Evolutionary conservation across 2,329 filamentous ascomycete genomes (phyloP).

Genomic region (Iodosphaeria phyllophila): DNA sequence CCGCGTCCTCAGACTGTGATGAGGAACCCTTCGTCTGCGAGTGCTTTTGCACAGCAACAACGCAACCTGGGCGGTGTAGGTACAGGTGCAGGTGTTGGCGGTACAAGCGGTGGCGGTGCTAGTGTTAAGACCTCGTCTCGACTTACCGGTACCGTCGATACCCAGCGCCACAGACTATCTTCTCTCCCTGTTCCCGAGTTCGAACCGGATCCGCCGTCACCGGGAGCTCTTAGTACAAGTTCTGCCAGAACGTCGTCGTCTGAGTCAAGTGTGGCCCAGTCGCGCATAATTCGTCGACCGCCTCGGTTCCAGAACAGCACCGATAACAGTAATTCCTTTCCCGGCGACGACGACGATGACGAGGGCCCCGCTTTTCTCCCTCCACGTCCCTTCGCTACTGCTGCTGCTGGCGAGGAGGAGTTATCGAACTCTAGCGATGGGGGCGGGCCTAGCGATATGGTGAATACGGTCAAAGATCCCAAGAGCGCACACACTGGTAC

Average conservation of each 20-base stretch:
- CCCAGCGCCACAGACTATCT: slow-evolving; percentile 23
- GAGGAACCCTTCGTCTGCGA: slow-evolving; percentile 28
- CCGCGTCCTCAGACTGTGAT: slow-evolving; percentile 26
- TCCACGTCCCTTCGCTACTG: no score
- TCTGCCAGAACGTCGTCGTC: slow-evolving; percentile 14
- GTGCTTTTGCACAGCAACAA: slow-evolving; percentile 18
- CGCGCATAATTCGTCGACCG: slow-evolving; percentile 39
- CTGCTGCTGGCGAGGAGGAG: no score
- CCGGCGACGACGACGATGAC: slow-evolving; percentile 34
- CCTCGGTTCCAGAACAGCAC: slow-evolving; percentile 35
- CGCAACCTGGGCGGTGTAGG: slow-evolving; percentile 16
- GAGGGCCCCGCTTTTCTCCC: slow-evolving; percentile 39
- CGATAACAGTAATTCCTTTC: slow-evolving; percentile 15
- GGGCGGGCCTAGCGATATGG: no score
- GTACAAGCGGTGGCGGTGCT: no score
- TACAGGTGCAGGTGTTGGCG: slow-evolving; percentile 11
- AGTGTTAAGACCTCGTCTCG: no score
- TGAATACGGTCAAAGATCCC: no score
- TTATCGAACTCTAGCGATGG: no score
- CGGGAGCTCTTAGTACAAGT: slow-evolving; percentile 21
- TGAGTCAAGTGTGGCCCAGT: slow-evolving; percentile 32
- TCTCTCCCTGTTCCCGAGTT: slow-evolving; percentile 21
- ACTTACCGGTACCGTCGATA: slow-evolving; percentile 8
- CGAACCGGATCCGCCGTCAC: slow-evolving; percentile 21
- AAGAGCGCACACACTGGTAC: slow-evolving; percentile 8